Percentiles rank a stretch among this genome's conserved stretches.
phyloP scores from a whole-genome alignment of 2,329 filamentous ascomycete species.

The Monilinia fructicola region DNA sequence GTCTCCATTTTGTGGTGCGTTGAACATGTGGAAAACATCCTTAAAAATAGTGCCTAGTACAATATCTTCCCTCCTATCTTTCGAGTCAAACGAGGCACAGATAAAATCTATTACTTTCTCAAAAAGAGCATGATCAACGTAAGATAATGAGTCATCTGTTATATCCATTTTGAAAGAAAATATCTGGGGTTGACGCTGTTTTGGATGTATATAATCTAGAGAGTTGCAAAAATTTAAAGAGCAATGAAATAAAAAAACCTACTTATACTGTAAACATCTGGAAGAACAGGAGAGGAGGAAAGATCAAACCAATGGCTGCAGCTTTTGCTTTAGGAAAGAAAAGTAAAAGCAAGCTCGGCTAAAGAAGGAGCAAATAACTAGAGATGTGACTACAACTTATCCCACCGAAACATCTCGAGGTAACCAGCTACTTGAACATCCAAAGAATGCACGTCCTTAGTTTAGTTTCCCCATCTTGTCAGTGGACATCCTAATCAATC shows the following conservation, averaged over 20 bases:
- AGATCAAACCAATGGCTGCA: background rate
- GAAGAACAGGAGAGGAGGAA: rapidly evolving
- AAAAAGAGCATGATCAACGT: background rate
- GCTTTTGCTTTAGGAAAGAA: background rate
- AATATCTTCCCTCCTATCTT: background rate
- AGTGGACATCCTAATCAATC: background rate
- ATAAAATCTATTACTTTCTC: background rate
- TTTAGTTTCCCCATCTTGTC: background rate
- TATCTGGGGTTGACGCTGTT: background rate
- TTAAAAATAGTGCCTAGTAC: background rate
- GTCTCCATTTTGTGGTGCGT: background rate
- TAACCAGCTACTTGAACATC: background rate
- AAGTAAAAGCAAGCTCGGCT: background rate
- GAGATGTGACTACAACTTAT: background rate
- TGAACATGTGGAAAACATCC: background rate
- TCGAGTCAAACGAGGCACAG: background rate
- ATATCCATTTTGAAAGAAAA: background rate
- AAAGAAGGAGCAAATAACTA: background rate
- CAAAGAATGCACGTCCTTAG: background rate
- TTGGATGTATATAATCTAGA: background rate
- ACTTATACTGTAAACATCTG: background rate
- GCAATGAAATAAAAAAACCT: background rate
- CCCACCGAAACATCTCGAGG: no score
- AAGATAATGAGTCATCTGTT: background rate
- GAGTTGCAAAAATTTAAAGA: background rate